Evolutionary conservation across 371 early-diverging fungal genomes (phyloP), one percentile per base, ranked within the genome.

Genomic region (Apophysomyces elegans): DNA sequence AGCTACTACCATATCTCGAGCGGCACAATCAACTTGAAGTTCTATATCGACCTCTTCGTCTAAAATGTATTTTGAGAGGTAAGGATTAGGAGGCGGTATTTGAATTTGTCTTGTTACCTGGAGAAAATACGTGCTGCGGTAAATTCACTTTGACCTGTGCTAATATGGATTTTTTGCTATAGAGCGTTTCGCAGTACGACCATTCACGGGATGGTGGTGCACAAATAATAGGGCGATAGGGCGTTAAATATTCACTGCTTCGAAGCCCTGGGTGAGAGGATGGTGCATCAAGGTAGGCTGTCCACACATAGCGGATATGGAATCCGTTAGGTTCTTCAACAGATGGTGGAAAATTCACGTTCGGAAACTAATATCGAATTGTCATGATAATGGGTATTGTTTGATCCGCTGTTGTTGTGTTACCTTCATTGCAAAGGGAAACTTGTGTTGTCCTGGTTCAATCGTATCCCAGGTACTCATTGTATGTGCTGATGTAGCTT

Each of bases 371-470:
- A 3, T 26, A 16, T 6, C 58, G 14, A 13, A 44, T 35, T 45
- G 38, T 61, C 4, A 45, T 16, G 14, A 59, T 26, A 13, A 2
- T 58, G 11, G 13, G 9, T 54, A 6, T 21, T 5, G 41, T 38
- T 11, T 61, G 44, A 5, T 59, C 11, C 4, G 38, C 56, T 32
- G 47, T 35, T 35, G 14, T 16, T 35, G 35, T 35, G 35, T 59
- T 72, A 83, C 82, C 70, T 85, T 85, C 58, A 85, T 65, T 4
- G 79, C 81, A 70, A 85, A 85, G 1, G 78, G 78, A 44, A 64
- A 69, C 9, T 13, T 68, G 4, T 79, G 77, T 13, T 75, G 74
- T 41, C 74, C 79, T 6, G 73, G 64, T 18, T 76, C 79, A 9
- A 78, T 37, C n/a, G 63, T 65, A 1, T 78, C 74, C 39, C 71